Evolutionary conservation across 805 yeast species (phyloP).

Genomic region (Tetrapisispora fleetii): DNA sequence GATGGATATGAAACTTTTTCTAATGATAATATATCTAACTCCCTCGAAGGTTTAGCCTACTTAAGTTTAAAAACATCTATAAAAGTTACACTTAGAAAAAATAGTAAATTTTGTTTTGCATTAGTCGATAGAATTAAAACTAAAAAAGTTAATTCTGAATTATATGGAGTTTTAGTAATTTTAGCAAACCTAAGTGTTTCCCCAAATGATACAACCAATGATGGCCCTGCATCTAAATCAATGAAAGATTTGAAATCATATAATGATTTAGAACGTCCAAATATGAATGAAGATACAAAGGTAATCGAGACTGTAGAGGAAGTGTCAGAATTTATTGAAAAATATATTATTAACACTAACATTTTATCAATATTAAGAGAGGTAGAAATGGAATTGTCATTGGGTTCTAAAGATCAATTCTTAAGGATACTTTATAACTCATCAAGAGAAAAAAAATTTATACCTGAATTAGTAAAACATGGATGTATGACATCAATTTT

Average conservation of each 20-base stretch:
- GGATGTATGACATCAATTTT: slow-evolving; percentile 37
- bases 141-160: slow-evolving; percentile 2
- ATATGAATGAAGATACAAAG: slow-evolving; percentile 6
- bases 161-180: slow-evolving; percentile 29
- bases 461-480: slow-evolving; percentile 33
- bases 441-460: slow-evolving; percentile 14
- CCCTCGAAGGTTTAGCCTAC: slow-evolving; percentile 43
- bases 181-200: slow-evolving; percentile 27
- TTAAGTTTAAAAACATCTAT: slow-evolving; percentile 35
- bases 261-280: slow-evolving; percentile 23
- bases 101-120: slow-evolving; percentile 28
- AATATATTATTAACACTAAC: slow-evolving; percentile 14
- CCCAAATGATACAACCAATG: slow-evolving; percentile 11
- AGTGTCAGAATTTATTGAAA: slow-evolving; percentile 12
- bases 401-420: slow-evolving; percentile 25
- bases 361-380: slow-evolving; percentile 15
- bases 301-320: slow-evolving; percentile 12
- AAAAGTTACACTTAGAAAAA: slow-evolving; percentile 30
- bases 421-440: slow-evolving; percentile 27
- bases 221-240: slow-evolving; percentile 12
- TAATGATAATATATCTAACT: slow-evolving; percentile 7
- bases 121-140: slow-evolving; percentile 19
- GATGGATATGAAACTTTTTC: not conserved
- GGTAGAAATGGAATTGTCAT: slow-evolving; percentile 8
- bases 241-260: slow-evolving; percentile 25